Conservation (phyloP, 1,139 yeast genomes). For the Entelexis paramagnoliae region DNA sequence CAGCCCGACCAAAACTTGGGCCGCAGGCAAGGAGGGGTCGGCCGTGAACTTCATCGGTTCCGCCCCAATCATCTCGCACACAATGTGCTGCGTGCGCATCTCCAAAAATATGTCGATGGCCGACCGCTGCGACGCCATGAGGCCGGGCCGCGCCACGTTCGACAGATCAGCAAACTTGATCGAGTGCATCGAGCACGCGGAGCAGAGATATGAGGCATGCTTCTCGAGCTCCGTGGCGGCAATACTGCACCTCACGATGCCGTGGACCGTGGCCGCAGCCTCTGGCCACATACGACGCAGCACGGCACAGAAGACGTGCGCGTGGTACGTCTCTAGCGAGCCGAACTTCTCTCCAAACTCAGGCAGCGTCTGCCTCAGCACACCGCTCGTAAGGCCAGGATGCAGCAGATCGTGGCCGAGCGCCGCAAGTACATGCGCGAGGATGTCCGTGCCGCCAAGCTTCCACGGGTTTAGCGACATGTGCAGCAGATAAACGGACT, state of each 20-base stretch:
- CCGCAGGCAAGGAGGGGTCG: constrained; percentile 6
- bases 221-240: constrained; percentile 92
- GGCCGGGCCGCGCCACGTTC: constrained; percentile 13
- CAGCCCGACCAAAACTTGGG: constrained; percentile 11
- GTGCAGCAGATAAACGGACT: constrained; percentile 28
- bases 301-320: constrained; percentile 56
- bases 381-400: constrained; percentile 83
- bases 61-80: constrained; percentile 6
- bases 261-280: constrained; percentile 7
- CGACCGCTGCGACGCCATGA: constrained; percentile 11
- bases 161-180: constrained; percentile 20
- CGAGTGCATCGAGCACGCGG: constrained; percentile 10
- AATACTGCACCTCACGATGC: constrained; percentile 36
- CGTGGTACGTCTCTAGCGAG: constrained; percentile 75
- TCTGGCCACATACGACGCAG: constrained; percentile 55
- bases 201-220: constrained; percentile 42
- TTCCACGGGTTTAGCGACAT: constrained; percentile 12
- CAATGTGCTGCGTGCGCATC: constrained; percentile 9
- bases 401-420: constrained; percentile 95
- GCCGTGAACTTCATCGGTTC: constrained; percentile 1
- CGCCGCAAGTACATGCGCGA: constrained; percentile 51
- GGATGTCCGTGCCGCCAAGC: constrained; percentile 6
- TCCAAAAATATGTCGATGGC: constrained; percentile 14
- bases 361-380: constrained; percentile 51
- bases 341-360: constrained; percentile 56